phyloP scores from a whole-genome alignment of 352 stramenopile species.

The Pythium sp. region DNA sequence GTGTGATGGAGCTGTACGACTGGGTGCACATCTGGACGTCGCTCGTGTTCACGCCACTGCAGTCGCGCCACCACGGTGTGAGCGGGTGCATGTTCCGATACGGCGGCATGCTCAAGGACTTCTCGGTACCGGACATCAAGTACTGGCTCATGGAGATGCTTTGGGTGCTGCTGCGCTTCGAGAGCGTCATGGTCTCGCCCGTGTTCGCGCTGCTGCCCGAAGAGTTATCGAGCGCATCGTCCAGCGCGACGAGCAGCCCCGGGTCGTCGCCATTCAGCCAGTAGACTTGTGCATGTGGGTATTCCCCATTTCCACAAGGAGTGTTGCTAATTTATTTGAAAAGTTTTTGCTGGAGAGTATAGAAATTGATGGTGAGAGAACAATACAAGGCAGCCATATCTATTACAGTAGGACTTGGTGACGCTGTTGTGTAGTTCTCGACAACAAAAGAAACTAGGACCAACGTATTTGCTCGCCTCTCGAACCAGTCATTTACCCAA shows the following conservation, averaged over 20 bases:
- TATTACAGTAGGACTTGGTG: too few relatives aligned
- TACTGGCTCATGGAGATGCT: conserved; percentile 51
- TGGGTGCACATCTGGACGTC: conserved; percentile 34
- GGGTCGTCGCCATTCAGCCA: not conserved
- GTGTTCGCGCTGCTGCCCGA: conserved; percentile 22
- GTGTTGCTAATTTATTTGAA: not conserved
- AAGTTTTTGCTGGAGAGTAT: not conserved
- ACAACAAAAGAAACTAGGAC: too few relatives aligned
- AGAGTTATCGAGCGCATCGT: not conserved
- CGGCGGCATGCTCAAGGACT: conserved; percentile 24
- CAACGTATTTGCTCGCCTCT: too few relatives aligned
- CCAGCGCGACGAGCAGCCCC: not conserved
- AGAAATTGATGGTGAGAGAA: too few relatives aligned
- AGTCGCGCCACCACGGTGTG: not conserved
- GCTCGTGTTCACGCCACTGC: conserved; percentile 28
- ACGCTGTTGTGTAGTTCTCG: too few relatives aligned
- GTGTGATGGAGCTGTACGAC: conserved; percentile 19
- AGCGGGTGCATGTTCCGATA: conserved; percentile 32
- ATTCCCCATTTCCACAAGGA: too few relatives aligned
- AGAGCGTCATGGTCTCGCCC: conserved; percentile 34
- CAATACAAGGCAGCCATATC: too few relatives aligned
- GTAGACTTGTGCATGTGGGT: not conserved
- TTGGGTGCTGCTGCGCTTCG: conserved; percentile 41
- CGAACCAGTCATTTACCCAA: not conserved
- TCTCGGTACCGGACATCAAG: conserved; percentile 22